Evolutionary conservation across 371 early-diverging fungal genomes (phyloP).

Genomic region (Mucor saturninus): DNA sequence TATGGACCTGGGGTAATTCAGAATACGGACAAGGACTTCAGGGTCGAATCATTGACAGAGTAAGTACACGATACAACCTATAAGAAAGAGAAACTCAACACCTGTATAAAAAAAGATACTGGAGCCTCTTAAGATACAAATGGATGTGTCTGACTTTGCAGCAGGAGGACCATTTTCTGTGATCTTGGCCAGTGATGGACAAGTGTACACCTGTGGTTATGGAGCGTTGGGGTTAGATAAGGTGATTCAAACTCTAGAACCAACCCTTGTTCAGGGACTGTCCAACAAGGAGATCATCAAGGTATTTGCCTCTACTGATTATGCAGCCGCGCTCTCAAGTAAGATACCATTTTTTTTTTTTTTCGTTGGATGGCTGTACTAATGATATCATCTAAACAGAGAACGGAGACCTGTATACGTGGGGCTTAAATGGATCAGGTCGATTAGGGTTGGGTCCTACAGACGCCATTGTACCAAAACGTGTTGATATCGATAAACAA

Average conservation of each 20-base stretch:
- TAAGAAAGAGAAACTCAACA: neutral
- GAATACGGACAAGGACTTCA: constrained; percentile 84
- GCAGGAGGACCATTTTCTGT: constrained; percentile 79
- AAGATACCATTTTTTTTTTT: constrained; percentile 5
- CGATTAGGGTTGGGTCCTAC: constrained; percentile 58
- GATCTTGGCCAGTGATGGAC: constrained; percentile 61
- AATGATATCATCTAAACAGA: neutral
- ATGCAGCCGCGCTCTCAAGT: constrained; percentile 67
- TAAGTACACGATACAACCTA: constrained; percentile 26
- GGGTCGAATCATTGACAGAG: constrained; percentile 71
- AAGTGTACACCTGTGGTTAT: constrained; percentile 74
- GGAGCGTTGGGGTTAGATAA: constrained; percentile 72
- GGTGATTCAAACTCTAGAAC: constrained; percentile 51
- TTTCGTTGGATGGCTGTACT: neutral
- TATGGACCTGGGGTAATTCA: constrained; percentile 85
- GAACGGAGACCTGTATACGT: constrained; percentile 59
- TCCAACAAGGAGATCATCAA: constrained; percentile 29
- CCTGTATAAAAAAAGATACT: constrained; percentile 51
- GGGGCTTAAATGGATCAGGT: constrained; percentile 64
- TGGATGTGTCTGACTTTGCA: constrained; percentile 61
- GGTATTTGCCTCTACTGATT: constrained; percentile 64
- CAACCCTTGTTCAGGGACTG: constrained; percentile 40
- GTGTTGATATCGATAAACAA: constrained; percentile 36
- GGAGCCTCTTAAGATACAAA: constrained; percentile 54
- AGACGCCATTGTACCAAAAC: constrained; percentile 45